phyloP scores from a whole-genome alignment of 2,329 filamentous ascomycete genomes.

The Cucurbitaria berberidis region DNA sequence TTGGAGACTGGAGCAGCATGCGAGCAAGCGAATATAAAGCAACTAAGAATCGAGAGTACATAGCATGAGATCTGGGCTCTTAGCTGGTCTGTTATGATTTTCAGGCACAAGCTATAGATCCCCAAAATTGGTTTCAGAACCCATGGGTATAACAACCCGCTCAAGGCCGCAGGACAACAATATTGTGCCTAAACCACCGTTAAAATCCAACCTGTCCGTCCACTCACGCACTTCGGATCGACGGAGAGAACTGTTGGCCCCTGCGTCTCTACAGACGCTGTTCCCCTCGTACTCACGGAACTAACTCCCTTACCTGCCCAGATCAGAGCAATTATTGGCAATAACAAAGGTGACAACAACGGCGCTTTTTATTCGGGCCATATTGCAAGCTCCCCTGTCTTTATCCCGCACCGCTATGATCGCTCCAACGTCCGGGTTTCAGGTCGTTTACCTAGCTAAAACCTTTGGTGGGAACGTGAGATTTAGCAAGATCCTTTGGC shows the following conservation, averaged over 20 bases:
- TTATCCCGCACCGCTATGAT: background rate
- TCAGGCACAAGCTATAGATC: background rate
- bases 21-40: background rate
- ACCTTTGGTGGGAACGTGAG: background rate
- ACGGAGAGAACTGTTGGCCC: constrained; percentile 10
- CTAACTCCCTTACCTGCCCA: background rate
- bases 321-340: constrained; percentile 7
- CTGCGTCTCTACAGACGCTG: background rate
- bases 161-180: background rate
- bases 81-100: background rate
- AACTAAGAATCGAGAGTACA: background rate
- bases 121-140: background rate
- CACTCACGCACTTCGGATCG: background rate
- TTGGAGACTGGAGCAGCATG: background rate
- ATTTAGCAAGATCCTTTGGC: background rate
- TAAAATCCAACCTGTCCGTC: background rate
- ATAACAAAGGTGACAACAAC: constrained; percentile 4
- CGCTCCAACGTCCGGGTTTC: background rate
- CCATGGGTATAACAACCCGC: too few relatives aligned
- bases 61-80: background rate
- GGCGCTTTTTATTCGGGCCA: background rate
- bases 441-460: background rate
- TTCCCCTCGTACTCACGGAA: background rate
- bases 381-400: background rate
- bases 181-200: background rate